phyloP scores from a whole-genome alignment of 2,329 filamentous ascomycete genomes.

The Diaporthe citrichinensis region DNA sequence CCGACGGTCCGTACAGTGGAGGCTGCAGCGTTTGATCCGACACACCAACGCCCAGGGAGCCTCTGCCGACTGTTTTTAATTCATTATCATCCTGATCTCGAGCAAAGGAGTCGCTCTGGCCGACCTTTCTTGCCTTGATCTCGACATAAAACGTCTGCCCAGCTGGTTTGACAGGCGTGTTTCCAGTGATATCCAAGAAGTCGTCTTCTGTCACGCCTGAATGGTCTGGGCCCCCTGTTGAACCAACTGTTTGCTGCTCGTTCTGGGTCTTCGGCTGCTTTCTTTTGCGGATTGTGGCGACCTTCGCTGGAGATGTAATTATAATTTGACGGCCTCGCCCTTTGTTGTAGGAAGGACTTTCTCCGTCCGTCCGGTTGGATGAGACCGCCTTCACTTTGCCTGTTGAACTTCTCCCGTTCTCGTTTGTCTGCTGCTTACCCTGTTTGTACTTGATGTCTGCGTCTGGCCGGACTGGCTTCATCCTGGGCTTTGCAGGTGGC shows the following conservation, averaged over 20 bases:
- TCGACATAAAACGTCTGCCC: slow-evolving; percentile 37
- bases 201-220: slow-evolving; percentile 23
- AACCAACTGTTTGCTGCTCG: neutral
- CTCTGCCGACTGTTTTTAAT: neutral
- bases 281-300: neutral
- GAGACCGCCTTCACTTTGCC: neutral
- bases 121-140: slow-evolving; percentile 25
- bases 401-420: neutral
- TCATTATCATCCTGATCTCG: neutral
- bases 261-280: neutral
- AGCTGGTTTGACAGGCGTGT: neutral
- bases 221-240: neutral
- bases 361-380: neutral
- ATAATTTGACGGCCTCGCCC: neutral
- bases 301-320: neutral
- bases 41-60: neutral
- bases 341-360: neutral
- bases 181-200: slow-evolving; percentile 32
- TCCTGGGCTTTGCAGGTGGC: neutral
- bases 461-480: neutral
- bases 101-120: neutral
- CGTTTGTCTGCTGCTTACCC: neutral
- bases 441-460: neutral
- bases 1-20: neutral
- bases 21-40: neutral